phyloP scores from a whole-genome alignment of 768 basidiomycete genomes.

The Galerina marginata region DNA sequence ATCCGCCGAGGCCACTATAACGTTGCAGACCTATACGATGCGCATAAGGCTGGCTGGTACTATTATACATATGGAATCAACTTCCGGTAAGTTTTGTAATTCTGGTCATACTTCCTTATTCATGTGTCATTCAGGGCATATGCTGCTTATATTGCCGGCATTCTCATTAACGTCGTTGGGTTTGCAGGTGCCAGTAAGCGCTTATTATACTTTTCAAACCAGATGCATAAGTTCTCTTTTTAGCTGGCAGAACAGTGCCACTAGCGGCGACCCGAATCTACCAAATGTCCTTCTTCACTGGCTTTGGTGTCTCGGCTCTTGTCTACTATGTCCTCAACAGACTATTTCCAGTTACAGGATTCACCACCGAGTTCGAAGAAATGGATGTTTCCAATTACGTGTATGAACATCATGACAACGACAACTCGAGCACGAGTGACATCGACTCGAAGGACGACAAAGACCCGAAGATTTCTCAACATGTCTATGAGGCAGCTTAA shows the following conservation, averaged over 20 bases:
- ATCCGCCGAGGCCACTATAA: constrained; percentile 73
- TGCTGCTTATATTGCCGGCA: constrained; percentile 71
- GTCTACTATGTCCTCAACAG: constrained; percentile 66
- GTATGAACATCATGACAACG: constrained; percentile 10
- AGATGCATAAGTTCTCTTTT: constrained; percentile 2
- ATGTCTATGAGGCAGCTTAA: constrained; percentile 7
- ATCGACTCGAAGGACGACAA: constrained; percentile 11
- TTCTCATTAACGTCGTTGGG: constrained; percentile 82
- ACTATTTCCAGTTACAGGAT: constrained; percentile 64
- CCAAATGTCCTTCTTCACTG: constrained; percentile 84
- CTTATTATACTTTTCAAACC: not conserved
- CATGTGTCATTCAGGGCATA: constrained; percentile 52
- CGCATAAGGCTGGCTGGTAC: constrained; percentile 67
- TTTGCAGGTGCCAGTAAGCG: constrained; percentile 74
- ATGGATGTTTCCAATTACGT: constrained; percentile 51
- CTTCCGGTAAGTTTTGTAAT: constrained; percentile 51
- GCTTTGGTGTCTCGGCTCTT: constrained; percentile 70
- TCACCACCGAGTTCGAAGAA: constrained; percentile 54
- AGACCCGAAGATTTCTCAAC: constrained; percentile 7
- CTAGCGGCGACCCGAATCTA: constrained; percentile 75
- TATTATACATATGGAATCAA: constrained; percentile 78
- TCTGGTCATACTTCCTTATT: constrained; percentile 3
- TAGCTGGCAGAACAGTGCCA: constrained; percentile 63
- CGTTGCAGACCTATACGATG: constrained; percentile 72
- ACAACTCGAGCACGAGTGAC: constrained; percentile 16